Evolutionary conservation across 2,329 filamentous ascomycete genomes (phyloP).

Genomic region (Exserohilum rostratum): DNA sequence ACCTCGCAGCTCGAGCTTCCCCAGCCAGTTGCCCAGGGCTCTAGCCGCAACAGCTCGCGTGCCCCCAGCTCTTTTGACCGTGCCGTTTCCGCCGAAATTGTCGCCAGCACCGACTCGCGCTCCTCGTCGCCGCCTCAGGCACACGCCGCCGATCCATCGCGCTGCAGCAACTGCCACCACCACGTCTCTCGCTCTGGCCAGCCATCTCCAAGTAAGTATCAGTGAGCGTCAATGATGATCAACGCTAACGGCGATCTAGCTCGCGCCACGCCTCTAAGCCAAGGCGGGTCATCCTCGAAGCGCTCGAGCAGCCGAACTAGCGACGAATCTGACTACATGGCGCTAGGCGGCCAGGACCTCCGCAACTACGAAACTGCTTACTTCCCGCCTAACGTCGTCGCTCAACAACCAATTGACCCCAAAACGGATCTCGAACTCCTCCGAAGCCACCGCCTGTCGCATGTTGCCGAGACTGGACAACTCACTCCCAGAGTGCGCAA

Average conservation of each 20-base stretch:
- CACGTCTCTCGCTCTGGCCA: constrained; percentile 28
- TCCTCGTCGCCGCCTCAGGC: constrained; percentile 37
- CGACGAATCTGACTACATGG: constrained; percentile 46
- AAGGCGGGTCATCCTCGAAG: constrained; percentile 29
- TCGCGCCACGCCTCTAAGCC: constrained; percentile 21
- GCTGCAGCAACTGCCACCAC: constrained; percentile 46
- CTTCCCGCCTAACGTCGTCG: constrained; percentile 32
- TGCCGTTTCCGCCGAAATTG: constrained; percentile 46
- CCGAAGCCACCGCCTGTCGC: constrained; percentile 56
- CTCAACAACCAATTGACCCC: constrained; percentile 37
- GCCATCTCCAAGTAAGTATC: constrained; percentile 36
- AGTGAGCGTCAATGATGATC: not conserved
- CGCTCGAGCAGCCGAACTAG: constrained; percentile 42
- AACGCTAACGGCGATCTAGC: constrained; percentile 24
- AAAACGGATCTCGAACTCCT: constrained; percentile 50
- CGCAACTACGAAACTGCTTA: constrained; percentile 45
- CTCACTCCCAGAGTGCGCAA: constrained; percentile 50
- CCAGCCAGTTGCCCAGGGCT: constrained; percentile 33
- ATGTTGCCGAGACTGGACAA: constrained; percentile 59
- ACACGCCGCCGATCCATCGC: constrained; percentile 34
- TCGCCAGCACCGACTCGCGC: constrained; percentile 39
- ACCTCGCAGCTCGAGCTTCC: constrained; percentile 44
- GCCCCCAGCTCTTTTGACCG: constrained; percentile 48
- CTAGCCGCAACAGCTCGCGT: constrained; percentile 45
- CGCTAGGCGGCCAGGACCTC: constrained; percentile 30